Evolutionary conservation across 352 stramenopile genomes (phyloP).

Genomic region (Poterioochromonas sp.): DNA sequence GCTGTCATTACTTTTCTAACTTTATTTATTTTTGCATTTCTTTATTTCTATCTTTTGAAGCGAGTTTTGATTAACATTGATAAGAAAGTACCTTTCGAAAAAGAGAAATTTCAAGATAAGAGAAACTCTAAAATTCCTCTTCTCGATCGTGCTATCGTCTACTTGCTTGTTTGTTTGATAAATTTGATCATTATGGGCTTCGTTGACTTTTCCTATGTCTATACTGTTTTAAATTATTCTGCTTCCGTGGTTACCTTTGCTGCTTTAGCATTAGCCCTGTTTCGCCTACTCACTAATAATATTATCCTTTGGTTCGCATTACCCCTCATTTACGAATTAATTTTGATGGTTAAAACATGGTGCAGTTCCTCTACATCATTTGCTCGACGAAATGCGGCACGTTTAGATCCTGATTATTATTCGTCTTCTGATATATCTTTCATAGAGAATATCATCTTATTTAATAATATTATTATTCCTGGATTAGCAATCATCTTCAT

Average conservation of each 20-base stretch:
- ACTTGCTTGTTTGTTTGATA: too few relatives aligned
- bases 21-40: neutral
- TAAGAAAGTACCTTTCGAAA: too few relatives aligned
- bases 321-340: neutral
- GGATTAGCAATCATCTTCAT: neutral
- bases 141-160: too few relatives aligned
- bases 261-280: neutral
- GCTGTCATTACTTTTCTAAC: neutral
- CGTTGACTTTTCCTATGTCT: neutral
- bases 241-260: neutral
- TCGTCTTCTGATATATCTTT: neutral
- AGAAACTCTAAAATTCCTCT: too few relatives aligned
- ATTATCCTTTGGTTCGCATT: neutral
- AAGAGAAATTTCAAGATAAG: too few relatives aligned
- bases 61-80: too few relatives aligned
- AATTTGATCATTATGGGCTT: neutral
- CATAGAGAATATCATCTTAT: neutral
- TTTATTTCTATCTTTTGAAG: neutral
- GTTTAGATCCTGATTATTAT: too few relatives aligned
- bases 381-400: too few relatives aligned
- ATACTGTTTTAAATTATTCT: neutral
- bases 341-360: too few relatives aligned
- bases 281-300: neutral
- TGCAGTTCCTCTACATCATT: too few relatives aligned
- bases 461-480: neutral